A percentile compares a stretch with the other conserved stretches of the same genome.
Conservation (phyloP, 179 eudicot species). For the Beta macrorhiza region DNA sequence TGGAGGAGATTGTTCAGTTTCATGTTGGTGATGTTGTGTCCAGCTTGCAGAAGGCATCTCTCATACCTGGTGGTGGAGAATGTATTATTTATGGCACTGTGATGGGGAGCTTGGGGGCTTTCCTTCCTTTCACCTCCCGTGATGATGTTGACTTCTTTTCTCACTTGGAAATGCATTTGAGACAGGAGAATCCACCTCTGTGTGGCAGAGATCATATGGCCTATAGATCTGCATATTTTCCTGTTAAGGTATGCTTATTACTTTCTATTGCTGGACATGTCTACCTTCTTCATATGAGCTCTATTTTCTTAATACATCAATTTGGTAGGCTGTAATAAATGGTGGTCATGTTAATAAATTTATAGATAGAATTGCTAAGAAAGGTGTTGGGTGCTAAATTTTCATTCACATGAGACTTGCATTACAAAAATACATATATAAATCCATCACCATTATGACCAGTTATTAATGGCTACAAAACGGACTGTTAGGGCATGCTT, state of each 20-base stretch:
- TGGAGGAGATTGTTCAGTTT: constrained; percentile 95
- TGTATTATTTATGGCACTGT: constrained; percentile 91
- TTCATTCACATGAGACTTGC: too few relatives aligned
- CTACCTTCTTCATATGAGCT: background rate
- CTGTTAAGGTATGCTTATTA: constrained; percentile 68
- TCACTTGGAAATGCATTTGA: constrained; percentile 98
- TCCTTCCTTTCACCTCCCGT: constrained; percentile 88
- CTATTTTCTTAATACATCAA: too few relatives aligned
- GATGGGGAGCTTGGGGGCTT: constrained; percentile 96
- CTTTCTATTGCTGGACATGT: background rate
- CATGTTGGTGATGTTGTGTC: constrained; percentile 93
- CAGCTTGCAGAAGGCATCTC: constrained; percentile 92
- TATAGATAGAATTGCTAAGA: too few relatives aligned
- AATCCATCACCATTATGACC: too few relatives aligned
- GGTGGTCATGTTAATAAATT: too few relatives aligned
- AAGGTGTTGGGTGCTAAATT: too few relatives aligned
- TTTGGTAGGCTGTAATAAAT: too few relatives aligned
- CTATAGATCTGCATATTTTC: constrained; percentile 92
- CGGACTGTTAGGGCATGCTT: background rate
- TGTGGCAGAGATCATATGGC: constrained; percentile 99
- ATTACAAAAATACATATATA: too few relatives aligned
- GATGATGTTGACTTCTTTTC: constrained; percentile 99
- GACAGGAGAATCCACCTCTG: constrained; percentile 97
- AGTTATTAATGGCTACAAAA: too few relatives aligned
- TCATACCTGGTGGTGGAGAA: constrained; percentile 93